Evolutionary conservation across 2,329 filamentous ascomycete species (phyloP).

Genomic region (Didymella lethalis): DNA sequence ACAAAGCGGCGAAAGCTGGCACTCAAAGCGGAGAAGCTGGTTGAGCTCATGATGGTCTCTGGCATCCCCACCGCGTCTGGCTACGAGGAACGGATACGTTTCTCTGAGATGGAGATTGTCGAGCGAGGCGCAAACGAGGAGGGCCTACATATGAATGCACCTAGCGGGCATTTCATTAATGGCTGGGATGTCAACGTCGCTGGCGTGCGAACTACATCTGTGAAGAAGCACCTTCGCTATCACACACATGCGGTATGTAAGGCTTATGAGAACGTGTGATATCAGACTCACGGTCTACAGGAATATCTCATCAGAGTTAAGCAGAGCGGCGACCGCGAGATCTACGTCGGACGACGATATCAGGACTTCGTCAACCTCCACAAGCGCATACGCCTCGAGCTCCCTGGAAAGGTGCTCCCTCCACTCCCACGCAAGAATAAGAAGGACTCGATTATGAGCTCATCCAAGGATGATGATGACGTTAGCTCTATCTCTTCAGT

Average conservation of each 20-base stretch:
- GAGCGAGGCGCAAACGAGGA: conserved; percentile 92
- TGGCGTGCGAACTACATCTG: conserved; percentile 78
- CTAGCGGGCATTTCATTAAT: conserved; percentile 90
- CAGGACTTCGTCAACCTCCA: conserved; percentile 85
- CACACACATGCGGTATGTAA: conserved; percentile 85
- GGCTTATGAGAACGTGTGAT: no score
- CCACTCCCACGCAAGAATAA: conserved; percentile 93
- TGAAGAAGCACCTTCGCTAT: conserved; percentile 86
- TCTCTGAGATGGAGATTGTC: conserved; percentile 95
- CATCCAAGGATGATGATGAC: conserved; percentile 70
- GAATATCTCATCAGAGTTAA: conserved; percentile 92
- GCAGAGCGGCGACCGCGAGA: conserved; percentile 74
- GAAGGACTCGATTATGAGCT: conserved; percentile 68
- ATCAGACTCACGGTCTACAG: conserved; percentile 53
- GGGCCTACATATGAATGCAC: conserved; percentile 83
- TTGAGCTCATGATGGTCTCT: conserved; percentile 99
- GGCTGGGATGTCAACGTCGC: conserved; percentile 98
- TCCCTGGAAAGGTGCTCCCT: conserved; percentile 89
- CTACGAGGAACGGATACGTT: conserved; percentile 96
- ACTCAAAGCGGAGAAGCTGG: conserved; percentile 90
- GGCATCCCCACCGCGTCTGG: conserved; percentile 94
- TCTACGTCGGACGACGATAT: conserved; percentile 84
- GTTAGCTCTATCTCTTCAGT: conserved; percentile 80
- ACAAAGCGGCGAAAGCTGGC: conserved; percentile 94
- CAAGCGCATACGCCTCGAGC: conserved; percentile 79